These are phyloP conservation scores for Auriculariales sp. DNA, from an alignment of 768 basidiomycete genomes.

Conservation along the genomic window DNA sequence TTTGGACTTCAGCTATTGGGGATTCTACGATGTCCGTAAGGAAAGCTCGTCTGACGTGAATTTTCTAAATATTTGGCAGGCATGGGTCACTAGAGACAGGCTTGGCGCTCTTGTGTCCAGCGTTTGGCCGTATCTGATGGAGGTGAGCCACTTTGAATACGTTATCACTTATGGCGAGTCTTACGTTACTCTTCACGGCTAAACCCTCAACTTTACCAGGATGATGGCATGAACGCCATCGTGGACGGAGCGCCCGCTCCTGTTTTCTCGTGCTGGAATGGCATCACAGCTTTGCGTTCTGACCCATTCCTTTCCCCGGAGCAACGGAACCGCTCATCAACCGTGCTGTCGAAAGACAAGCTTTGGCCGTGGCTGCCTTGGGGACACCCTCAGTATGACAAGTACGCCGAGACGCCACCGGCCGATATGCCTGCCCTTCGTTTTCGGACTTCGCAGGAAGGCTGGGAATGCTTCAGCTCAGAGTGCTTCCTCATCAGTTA, in stretches of 20 bases:
- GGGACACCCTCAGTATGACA: neutral
- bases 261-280: conserved; percentile 33
- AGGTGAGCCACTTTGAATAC: too few species aligned
- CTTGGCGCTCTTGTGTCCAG: conserved; percentile 17
- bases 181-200: too few species aligned
- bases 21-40: conserved; percentile 24
- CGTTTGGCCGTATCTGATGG: conserved; percentile 29
- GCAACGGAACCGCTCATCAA: conserved; percentile 19
- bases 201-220: too few species aligned
- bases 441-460: neutral
- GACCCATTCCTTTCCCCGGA: conserved; percentile 26
- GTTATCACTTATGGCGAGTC: too few species aligned
- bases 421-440: neutral
- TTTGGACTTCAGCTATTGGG: conserved; percentile 23
- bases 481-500: neutral
- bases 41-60: too few species aligned
- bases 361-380: neutral
- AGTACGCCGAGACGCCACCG: neutral
- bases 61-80: too few species aligned
- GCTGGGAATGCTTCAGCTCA: neutral
- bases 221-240: conserved; percentile 20
- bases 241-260: conserved; percentile 25
- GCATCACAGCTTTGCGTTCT: conserved; percentile 24
- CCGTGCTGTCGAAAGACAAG: neutral
- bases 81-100: conserved; percentile 24